A percentile compares a stretch with the other conserved stretches of the same genome.
phyloP scores from a whole-genome alignment of 306 rosid genomes.

The Cicer arietinum region DNA sequence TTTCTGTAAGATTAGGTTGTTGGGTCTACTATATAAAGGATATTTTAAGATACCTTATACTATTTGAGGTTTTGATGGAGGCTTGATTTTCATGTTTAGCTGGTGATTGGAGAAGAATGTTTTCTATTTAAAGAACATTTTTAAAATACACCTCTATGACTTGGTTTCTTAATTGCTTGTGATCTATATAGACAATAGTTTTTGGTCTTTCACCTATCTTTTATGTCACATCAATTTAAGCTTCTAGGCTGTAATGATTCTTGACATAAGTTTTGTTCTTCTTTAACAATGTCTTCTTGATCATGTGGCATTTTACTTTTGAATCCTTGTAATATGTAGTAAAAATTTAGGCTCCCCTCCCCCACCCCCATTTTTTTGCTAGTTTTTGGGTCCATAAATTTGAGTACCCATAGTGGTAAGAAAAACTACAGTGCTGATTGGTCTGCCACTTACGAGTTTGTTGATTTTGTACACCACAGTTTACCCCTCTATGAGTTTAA shows the following conservation, averaged over 20 bases:
- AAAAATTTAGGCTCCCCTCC: background rate
- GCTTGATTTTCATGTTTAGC: background rate
- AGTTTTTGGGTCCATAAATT: too few relatives aligned
- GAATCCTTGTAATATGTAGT: background rate
- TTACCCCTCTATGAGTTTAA: background rate
- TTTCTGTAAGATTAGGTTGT: conserved; percentile 30
- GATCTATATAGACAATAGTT: background rate
- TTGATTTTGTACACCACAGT: background rate
- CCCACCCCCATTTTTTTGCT: background rate
- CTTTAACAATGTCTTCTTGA: background rate
- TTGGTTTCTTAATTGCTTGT: background rate
- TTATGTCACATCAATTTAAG: background rate
- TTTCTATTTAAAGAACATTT: background rate
- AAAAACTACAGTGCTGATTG: background rate
- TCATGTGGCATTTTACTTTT: background rate
- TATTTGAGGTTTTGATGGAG: conserved; percentile 1
- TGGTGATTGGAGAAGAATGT: background rate
- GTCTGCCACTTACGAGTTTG: background rate
- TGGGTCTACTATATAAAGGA: background rate
- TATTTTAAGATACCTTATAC: background rate
- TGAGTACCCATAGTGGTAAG: too few relatives aligned
- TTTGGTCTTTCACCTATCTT: background rate
- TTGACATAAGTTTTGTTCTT: background rate
- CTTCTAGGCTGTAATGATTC: background rate
- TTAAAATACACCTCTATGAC: background rate